Base-by-base conservation (phyloP, 371 early-diverging fungal genomes). In the Lichtheimia ramosa region DNA sequence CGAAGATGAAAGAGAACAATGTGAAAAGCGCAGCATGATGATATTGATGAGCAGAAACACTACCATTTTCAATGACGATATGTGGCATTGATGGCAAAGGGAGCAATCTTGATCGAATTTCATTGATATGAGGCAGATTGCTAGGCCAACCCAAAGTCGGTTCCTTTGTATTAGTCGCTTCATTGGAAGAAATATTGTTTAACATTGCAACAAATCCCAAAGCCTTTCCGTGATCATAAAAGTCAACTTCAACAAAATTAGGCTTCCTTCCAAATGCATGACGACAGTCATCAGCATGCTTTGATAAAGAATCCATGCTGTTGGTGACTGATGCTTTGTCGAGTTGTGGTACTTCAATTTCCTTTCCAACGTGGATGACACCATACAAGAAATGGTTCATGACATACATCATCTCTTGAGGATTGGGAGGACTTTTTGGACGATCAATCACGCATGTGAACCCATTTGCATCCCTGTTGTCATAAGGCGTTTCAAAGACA, bases 181-280 rank as follows among this genome's bases (percentile, higher is more conserved):
- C 27, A 27, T 27, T 10, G 43, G 13, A 0, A n/a, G 43, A 15
- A 13, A 43, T 43, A 18, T 43, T 43, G 66, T 92, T 91, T 34
- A 89, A 41, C 27, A 68, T 51, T 0, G 87, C 86, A 0, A 85
- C 76, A 2, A 66, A 46, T 25, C 65, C 48, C 51, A 84, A 58
- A 1, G 79, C 34, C 15, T 70, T 68, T 7, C 90, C 90, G 5
- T 74, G 60, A 10, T 86, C 79, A 60, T 88, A 92, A 68, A 84
- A 92, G 64, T 92, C 92, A 2, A 91, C 89, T 5, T 89, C 81
- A 6, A 92, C 68, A 71, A 83, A 92, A 62, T 73, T 90, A 12
- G 89, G 87, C 40, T 75, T 77, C 24, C 71, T 74, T 15, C 52
- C 55, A 42, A 83, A 79, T 5, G 62, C 61, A 14, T 41, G 16